Percentiles rank a stretch among this genome's conserved stretches.
Evolutionary conservation across 352 stramenopile species (phyloP).

Genomic region (Globisporangium emineosum): DNA sequence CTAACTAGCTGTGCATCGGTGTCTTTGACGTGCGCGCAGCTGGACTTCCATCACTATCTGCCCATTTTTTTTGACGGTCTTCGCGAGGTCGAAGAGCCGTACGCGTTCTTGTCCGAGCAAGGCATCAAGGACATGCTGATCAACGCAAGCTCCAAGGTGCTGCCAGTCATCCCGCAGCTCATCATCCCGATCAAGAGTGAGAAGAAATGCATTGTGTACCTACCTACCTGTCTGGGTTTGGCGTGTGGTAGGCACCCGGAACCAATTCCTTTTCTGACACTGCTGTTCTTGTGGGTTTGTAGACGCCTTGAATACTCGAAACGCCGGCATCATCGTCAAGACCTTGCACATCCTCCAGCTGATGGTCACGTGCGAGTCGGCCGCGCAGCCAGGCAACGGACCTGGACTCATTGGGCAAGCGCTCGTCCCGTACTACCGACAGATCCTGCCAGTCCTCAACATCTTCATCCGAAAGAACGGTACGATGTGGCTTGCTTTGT

Average conservation of each 20-base stretch:
- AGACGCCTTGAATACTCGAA: constrained; percentile 93
- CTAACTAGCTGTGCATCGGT: no score
- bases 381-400: constrained; percentile 71
- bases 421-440: constrained; percentile 97
- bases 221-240: not conserved
- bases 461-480: constrained; percentile 97
- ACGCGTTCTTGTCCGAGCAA: constrained; percentile 95
- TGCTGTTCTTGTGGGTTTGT: not conserved
- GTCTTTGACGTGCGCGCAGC: constrained; percentile 32
- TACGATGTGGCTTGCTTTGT: constrained; percentile 20
- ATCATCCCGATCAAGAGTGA: constrained; percentile 98
- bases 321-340: constrained; percentile 93
- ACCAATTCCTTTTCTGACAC: not conserved
- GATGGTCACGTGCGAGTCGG: constrained; percentile 93
- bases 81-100: constrained; percentile 95
- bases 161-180: constrained; percentile 96
- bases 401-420: constrained; percentile 92
- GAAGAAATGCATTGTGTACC: constrained; percentile 1
- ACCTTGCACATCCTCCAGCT: constrained; percentile 96
- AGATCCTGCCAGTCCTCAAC: constrained; percentile 97
- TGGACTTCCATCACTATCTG: constrained; percentile 98
- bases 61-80: constrained; percentile 98
- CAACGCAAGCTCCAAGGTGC: constrained; percentile 92
- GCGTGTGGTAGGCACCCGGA: not conserved
- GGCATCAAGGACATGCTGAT: constrained; percentile 98